Base-by-base conservation (phyloP, 495 filamentous ascomycete species). In the Aspergillus carlsbadensis region DNA sequence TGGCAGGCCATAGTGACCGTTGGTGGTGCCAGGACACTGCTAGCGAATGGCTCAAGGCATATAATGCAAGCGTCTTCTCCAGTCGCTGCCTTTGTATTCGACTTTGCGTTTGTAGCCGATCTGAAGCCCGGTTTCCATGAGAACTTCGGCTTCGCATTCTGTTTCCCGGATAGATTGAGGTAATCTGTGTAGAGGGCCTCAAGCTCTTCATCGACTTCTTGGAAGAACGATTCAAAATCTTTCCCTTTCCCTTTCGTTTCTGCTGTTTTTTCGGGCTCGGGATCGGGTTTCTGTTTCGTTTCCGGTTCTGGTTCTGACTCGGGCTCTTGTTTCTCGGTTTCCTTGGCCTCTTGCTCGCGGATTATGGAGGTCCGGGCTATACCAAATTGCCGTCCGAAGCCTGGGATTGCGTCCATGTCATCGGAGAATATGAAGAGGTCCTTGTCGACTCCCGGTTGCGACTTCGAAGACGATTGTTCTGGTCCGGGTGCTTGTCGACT, bases 41-140 rank as follows among this genome's bases (percentile, higher is more conserved):
- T 22, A 10, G 56, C 46, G 26, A 58, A 58, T 5, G 47, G 14
- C 22, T 58, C 56, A 11, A 58, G 42, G 34, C 56, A 58, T 34
- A 58, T 52, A 22, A 58, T 58, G 37, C 56, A 58, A 10, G 53
- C 14, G 3, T 47, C 53, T 33, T 21, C 20, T 13, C 4, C 29
- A 11, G 49, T 1, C 26, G 15, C 24, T 2, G 29, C 18, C 7
- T 8, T 46, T 4, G n/a, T 18, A 44, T 11, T 46, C n/a, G 15
- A n/a, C 13, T 15, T 54, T 2, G 11, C 21, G 14, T 11, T 41
- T 34, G 29, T 53, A 15, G 31, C 14, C 7, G 40, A 31, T 15
- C n/a, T 26, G 8, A 17, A 5, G 14, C 21, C 20, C 20, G 42
- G 26, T 31, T 18, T 21, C 14, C 26, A 14, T 15, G 26, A 29